These are phyloP conservation scores for Leucocoprinus leucothites DNA, from an alignment of 768 basidiomycete species.

Conservation along the genomic window DNA sequence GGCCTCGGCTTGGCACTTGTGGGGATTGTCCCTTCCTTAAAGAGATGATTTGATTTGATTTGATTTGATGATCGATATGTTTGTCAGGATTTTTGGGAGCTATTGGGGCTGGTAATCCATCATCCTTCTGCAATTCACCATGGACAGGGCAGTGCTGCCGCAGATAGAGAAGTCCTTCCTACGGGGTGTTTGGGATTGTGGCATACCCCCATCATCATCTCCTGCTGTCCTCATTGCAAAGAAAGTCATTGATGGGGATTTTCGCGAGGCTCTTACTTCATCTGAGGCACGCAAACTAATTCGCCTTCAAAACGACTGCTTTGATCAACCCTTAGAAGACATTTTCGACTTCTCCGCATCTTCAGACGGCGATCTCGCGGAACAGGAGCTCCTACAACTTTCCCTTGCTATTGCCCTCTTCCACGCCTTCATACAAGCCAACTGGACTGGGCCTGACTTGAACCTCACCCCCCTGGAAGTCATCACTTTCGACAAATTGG, in stretches of 20 bases:
- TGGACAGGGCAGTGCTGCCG: constrained; percentile 17
- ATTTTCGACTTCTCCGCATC: constrained; percentile 28
- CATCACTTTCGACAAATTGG: constrained; percentile 24
- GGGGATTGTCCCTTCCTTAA: background rate
- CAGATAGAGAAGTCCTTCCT: constrained; percentile 56
- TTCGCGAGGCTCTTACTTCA: constrained; percentile 50
- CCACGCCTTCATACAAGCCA: constrained; percentile 87
- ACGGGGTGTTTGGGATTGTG: constrained; percentile 40
- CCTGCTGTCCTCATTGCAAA: constrained; percentile 40
- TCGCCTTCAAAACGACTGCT: constrained; percentile 23
- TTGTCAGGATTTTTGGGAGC: too few relatives aligned
- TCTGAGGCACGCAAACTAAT: constrained; percentile 40
- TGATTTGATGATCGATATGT: background rate
- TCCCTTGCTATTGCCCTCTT: constrained; percentile 74
- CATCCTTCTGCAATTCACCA: constrained; percentile 1
- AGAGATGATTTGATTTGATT: background rate
- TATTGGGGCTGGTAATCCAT: too few relatives aligned
- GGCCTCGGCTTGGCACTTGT: background rate
- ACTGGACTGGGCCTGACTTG: constrained; percentile 95
- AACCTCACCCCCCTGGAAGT: constrained; percentile 49
- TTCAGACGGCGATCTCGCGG: constrained; percentile 27
- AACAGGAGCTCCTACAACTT: constrained; percentile 56
- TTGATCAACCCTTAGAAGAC: constrained; percentile 31
- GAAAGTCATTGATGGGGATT: constrained; percentile 56
- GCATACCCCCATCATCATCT: constrained; percentile 18